Conservation (phyloP, 257 asterid species). For the Cynanchum wilfordii region DNA sequence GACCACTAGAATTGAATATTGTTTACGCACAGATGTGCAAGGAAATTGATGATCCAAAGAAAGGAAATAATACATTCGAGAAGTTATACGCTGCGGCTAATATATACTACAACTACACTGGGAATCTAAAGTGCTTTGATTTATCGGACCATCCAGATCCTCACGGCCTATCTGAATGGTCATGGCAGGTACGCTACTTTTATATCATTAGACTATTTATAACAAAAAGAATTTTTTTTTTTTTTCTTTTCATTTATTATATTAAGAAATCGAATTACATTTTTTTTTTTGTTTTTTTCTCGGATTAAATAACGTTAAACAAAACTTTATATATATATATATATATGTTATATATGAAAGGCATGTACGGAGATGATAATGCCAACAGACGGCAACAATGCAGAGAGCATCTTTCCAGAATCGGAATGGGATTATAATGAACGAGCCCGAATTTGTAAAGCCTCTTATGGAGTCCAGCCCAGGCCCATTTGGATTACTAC, state of each 20-base stretch:
- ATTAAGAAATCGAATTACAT: no score
- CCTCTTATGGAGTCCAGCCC: slow-evolving; percentile 38
- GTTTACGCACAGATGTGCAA: slow-evolving; percentile 97
- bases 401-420: slow-evolving; percentile 60
- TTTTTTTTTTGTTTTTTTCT: no score
- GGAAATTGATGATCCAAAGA: slow-evolving; percentile 63
- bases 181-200: slow-evolving; percentile 99
- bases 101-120: slow-evolving; percentile 64
- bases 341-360: no score
- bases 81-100: slow-evolving; percentile 59
- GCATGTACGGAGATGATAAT: slow-evolving; percentile 87
- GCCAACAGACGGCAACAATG: slow-evolving; percentile 46
- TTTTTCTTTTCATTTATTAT: no score
- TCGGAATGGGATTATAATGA: slow-evolving; percentile 45
- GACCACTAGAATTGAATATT: no score
- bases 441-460: slow-evolving; percentile 34
- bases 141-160: slow-evolving; percentile 55
- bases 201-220: no score
- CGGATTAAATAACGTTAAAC: no score
- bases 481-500: slow-evolving; percentile 75
- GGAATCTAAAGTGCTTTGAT: slow-evolving; percentile 54
- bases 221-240: no score
- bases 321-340: no score
- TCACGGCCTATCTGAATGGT: slow-evolving; percentile 73
- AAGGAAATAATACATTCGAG: slow-evolving; percentile 48